phyloP scores from a whole-genome alignment of 2,329 filamentous ascomycete species.

The Penicillium sp. region DNA sequence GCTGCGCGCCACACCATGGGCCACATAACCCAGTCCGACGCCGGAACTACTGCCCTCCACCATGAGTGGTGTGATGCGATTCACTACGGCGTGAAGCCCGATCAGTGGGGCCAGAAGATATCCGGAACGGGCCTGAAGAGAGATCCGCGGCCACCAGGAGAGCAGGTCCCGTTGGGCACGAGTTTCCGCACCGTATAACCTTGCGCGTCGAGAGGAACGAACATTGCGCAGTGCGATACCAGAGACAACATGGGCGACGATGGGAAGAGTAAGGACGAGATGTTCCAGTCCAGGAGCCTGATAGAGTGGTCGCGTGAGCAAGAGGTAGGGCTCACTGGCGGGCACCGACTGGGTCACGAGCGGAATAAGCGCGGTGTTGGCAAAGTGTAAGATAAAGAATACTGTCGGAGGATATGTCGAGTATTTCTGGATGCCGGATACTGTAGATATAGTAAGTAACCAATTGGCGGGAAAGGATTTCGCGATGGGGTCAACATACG shows the following conservation, averaged over 20 bases:
- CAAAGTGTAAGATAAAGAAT: slow-evolving; percentile 74
- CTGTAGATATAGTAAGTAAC: slow-evolving; percentile 42
- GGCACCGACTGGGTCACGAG: slow-evolving; percentile 71
- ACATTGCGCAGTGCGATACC: slow-evolving; percentile 76
- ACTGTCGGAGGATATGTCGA: slow-evolving; percentile 81
- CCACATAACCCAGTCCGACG: slow-evolving; percentile 78
- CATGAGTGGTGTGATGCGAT: slow-evolving; percentile 71
- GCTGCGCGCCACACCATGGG: slow-evolving; percentile 78
- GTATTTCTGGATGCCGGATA: slow-evolving; percentile 79
- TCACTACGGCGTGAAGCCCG: slow-evolving; percentile 70
- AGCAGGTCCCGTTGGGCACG: slow-evolving; percentile 47
- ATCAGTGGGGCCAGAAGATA: slow-evolving; percentile 69
- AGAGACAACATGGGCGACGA: slow-evolving; percentile 72
- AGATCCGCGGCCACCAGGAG: slow-evolving; percentile 68
- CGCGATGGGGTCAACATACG: slow-evolving; percentile 52
- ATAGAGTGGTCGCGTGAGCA: slow-evolving; percentile 89
- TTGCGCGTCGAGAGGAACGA: slow-evolving; percentile 68
- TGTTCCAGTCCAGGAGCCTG: slow-evolving; percentile 81
- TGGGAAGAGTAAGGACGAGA: slow-evolving; percentile 72
- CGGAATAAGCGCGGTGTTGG: slow-evolving; percentile 80
- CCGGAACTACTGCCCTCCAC: slow-evolving; percentile 85
- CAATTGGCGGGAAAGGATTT: not conserved
- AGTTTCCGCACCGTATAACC: slow-evolving; percentile 72
- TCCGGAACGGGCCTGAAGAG: slow-evolving; percentile 69
- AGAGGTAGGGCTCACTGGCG: slow-evolving; percentile 78